Evolutionary conservation across 352 stramenopile genomes (phyloP).

Genomic region (Pythium sp.): DNA sequence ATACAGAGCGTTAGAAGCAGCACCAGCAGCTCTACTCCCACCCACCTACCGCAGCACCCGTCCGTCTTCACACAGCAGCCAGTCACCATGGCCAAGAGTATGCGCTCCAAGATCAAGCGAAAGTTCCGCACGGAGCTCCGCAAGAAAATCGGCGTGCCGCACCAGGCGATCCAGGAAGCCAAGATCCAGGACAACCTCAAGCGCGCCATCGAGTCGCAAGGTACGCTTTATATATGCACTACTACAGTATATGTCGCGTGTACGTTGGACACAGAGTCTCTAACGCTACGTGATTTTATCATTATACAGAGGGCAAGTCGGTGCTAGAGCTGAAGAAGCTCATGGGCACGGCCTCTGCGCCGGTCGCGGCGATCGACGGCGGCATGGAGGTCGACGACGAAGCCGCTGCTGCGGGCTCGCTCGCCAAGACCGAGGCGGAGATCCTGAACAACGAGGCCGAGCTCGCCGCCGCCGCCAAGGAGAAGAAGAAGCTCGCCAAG

Average conservation of each 20-base stretch:
- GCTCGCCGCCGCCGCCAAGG: conserved; percentile 35
- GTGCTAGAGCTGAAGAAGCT: conserved; percentile 70
- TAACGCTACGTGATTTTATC: not conserved
- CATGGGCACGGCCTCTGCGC: conserved; percentile 51
- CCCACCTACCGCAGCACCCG: not conserved
- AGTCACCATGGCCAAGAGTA: conserved; percentile 81
- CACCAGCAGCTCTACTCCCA: not conserved
- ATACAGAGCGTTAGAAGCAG: not conserved
- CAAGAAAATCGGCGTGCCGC: conserved; percentile 76
- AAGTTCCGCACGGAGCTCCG: conserved; percentile 86
- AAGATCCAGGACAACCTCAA: conserved; percentile 87
- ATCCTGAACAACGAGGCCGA: conserved; percentile 50
- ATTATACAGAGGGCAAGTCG: conserved; percentile 36
- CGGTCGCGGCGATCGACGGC: conserved; percentile 31
- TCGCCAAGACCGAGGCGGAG: conserved; percentile 42
- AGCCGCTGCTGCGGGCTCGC: conserved; percentile 22
- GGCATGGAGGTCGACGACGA: conserved; percentile 44
- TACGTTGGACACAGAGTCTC: not conserved
- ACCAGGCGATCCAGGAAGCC: conserved; percentile 63
- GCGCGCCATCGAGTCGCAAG: conserved; percentile 69
- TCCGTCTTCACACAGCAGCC: conserved; percentile 2
- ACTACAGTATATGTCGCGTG: not conserved
- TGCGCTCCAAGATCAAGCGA: conserved; percentile 89
- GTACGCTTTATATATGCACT: conserved; percentile 21
- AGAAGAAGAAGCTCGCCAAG: conserved; percentile 53